A percentile compares a stretch with the other conserved stretches of the same genome.
Conservation (phyloP, 2,329 filamentous ascomycete genomes). For the Fusarium sp. region DNA sequence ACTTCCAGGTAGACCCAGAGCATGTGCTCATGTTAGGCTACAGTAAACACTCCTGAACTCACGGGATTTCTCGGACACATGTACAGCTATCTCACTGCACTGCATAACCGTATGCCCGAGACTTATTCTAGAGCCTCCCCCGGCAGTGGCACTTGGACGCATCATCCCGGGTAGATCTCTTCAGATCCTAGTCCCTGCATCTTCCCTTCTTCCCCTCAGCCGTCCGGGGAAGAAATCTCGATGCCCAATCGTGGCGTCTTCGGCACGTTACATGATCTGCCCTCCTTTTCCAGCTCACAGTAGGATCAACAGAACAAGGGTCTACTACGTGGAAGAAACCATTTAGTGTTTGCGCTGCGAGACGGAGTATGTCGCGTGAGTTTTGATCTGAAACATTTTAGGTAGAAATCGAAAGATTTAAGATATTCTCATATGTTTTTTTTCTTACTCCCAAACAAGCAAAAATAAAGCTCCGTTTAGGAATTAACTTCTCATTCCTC, state of each 20-base stretch:
- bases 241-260: constrained; percentile 1
- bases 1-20: neutral
- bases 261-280: constrained; percentile 28
- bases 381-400: constrained; percentile 22
- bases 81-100: constrained; percentile 24
- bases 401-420: constrained; percentile 28
- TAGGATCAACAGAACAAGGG: neutral
- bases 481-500: neutral
- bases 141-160: neutral
- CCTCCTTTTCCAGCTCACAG: neutral
- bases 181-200: constrained; percentile 19
- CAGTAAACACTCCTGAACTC: neutral
- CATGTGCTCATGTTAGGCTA: too few species aligned
- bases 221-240: constrained; percentile 27
- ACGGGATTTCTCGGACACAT: constrained; percentile 24
- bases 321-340: constrained; percentile 9
- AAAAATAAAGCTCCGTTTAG: neutral
- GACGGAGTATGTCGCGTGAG: constrained; percentile 24
- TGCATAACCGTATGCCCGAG: constrained; percentile 27
- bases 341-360: constrained; percentile 14
- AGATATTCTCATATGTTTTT: constrained; percentile 16
- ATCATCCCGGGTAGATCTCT: constrained; percentile 13
- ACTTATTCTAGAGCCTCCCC: constrained; percentile 13
- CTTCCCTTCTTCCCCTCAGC: neutral
- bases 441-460: constrained; percentile 4